Evolutionary conservation across 805 yeast genomes (phyloP), one percentile per base, ranked within the genome.

Genomic region (Metschnikowia matae): DNA sequence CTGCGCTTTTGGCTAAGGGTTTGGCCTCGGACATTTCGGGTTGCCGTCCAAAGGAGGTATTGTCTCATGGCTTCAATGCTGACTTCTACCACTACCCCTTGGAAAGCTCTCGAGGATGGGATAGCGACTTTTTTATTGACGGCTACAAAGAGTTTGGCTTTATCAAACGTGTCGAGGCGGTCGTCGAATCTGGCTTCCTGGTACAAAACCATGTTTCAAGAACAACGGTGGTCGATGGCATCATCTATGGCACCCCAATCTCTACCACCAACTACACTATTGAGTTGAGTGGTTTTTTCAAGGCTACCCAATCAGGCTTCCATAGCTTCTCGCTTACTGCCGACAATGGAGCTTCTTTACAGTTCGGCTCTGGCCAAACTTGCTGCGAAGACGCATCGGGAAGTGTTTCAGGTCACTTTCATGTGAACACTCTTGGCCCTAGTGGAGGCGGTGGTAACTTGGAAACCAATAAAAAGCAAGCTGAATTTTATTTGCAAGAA

Each of bases 201-300:
- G 20, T 35, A 2, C 4, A 8, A 5, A 35, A 35, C 38, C 0
- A 35, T 17, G 38, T 35, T 8, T 35, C 38, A 4, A 8, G 11
- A 4, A 11, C 5, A 8, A 35, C 38, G 13, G 38, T 35, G 10
- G 13, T 15, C 41, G 15, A 39, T 26, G 26, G 40, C 20, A 36
- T 8, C 13, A 32, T 52, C 21, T 52, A 52, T 15, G 48, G 46
- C 3, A 43, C 29, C 21, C 17, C 17, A 13, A 18, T 46, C 17
- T 32, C 48, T 8, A 33, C 35, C 5, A 41, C 55, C 31, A 52
- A 49, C 34, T 46, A 46, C 21, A 18, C 55, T 1, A 38, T 49
- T 35, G 43, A 36, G 37, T 39, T 52, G 6, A 44, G 36, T 8
- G 55, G 55, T 8, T 52, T 38, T 35, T 52, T 46, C 17, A 38